Evolutionary conservation across 208 protist species (phyloP).

Genomic region (Leishmania mexicana): DNA sequence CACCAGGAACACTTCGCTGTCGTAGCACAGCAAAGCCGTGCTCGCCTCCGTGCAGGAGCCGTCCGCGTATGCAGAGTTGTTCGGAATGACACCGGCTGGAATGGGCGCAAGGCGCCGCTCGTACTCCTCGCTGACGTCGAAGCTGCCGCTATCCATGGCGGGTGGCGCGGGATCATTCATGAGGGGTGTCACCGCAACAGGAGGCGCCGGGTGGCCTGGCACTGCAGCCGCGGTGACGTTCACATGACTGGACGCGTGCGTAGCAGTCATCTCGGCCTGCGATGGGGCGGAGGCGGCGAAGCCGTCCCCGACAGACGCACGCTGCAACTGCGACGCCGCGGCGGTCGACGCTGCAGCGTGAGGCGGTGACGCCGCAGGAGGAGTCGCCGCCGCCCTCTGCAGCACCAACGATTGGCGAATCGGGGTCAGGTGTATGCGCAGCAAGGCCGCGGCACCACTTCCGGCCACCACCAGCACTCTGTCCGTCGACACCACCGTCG

Average conservation of each 20-base stretch:
- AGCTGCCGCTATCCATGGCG: slow-evolving; percentile 31
- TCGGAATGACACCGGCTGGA: slow-evolving; percentile 62
- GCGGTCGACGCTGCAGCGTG: background rate
- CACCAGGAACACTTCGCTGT: slow-evolving; percentile 69
- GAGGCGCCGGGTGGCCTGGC: background rate
- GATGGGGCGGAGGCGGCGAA: background rate
- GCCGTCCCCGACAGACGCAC: background rate
- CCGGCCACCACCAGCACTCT: slow-evolving; percentile 33
- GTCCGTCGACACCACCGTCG: slow-evolving; percentile 29
- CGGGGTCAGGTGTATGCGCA: slow-evolving; percentile 36
- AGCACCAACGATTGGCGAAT: slow-evolving; percentile 10
- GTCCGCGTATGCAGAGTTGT: slow-evolving; percentile 36
- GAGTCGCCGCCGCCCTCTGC: background rate
- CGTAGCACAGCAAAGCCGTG: slow-evolving; percentile 66
- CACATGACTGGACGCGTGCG: background rate
- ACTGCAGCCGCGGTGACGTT: background rate
- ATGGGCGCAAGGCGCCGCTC: slow-evolving; percentile 60
- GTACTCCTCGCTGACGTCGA: slow-evolving; percentile 67
- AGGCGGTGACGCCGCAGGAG: background rate
- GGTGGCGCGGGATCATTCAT: background rate
- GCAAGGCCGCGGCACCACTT: slow-evolving; percentile 24
- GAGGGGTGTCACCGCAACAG: background rate
- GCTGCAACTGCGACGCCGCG: background rate
- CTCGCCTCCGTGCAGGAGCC: slow-evolving; percentile 63
- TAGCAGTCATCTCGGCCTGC: background rate